Base-by-base conservation (phyloP, 352 stramenopile species). In the Halophytophthora polymorphica region DNA sequence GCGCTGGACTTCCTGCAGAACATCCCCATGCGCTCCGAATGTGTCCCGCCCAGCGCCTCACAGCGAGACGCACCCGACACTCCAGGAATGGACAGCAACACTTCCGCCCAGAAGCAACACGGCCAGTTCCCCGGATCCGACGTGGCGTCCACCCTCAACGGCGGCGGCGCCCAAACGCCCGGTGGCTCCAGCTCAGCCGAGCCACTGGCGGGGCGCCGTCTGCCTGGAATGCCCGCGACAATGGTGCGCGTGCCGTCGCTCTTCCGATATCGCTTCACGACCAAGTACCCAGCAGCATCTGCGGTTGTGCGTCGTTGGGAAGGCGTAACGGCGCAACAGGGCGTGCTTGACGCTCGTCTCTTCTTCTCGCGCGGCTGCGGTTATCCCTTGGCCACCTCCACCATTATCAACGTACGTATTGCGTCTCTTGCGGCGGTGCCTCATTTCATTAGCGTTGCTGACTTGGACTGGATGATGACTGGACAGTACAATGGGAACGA, bases 1-100 rank as follows among this genome's bases (percentile, higher is more conserved):
- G 86, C 86, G 21, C 61, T 96, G 19, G 86, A 95, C 49, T 96
- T 96, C 54, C 65, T 96, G 14, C 81, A 90, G 43, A 93, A 79
- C 58, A 94, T 96, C 45, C 77, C 86, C 36, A 95, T 96, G 84
- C 67, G 65, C 5, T 81, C 73, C 19, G 86, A 96, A 60, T 42
- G 6, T n/a, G 34, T 43, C 11, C 25, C 25, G 8, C 25, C 25
- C 25, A 36, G 25, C 7, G 50, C 21, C 6, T 37, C 40, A 6
- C 23, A 64, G 35, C 25, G 25, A 44, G 43, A 17, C 21, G 12
- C 34, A 33, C 6, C 13, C 23, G 15, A 41, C 5, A 29, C 48
- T 25, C 58, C 53, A 7, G 38, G 49, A 54, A 28, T 43, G 14
- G 35, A 53, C 3, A 28, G 31, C 18, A 50, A 45, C 18, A 43